These are phyloP conservation scores for Ochromonas danica DNA, from an alignment of 108 stramenopile species.

Conservation along the genomic window DNA sequence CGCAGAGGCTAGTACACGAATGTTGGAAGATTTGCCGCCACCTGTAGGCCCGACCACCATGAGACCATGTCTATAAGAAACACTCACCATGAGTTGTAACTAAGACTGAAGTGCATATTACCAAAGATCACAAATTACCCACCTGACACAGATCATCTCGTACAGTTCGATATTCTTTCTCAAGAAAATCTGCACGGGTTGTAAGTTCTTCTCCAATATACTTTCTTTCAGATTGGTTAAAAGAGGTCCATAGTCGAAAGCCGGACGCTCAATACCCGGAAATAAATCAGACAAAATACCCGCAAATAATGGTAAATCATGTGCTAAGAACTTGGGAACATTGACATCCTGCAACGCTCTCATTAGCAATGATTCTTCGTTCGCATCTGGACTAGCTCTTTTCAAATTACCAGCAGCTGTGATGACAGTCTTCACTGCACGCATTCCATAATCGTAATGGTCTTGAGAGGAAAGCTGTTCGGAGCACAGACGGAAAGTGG, in stretches of 20 bases:
- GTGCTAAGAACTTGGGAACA: slow-evolving; percentile 64
- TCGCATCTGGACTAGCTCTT: slow-evolving; percentile 52
- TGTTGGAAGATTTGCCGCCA: slow-evolving; percentile 58
- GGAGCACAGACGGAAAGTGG: slow-evolving; percentile 60
- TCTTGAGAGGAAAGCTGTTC: slow-evolving; percentile 68
- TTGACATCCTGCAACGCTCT: slow-evolving; percentile 63
- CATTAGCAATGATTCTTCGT: slow-evolving; percentile 62
- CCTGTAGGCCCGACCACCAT: slow-evolving; percentile 66
- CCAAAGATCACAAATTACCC: not conserved
- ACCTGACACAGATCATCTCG: slow-evolving; percentile 62
- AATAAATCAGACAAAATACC: slow-evolving; percentile 65
- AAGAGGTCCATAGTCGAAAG: slow-evolving; percentile 59
- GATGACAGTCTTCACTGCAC: slow-evolving; percentile 56
- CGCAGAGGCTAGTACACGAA: slow-evolving; percentile 50
- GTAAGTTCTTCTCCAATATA: slow-evolving; percentile 49
- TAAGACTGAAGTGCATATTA: too few species aligned
- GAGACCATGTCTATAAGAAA: slow-evolving; percentile 58
- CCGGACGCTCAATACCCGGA: slow-evolving; percentile 55
- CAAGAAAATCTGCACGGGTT: slow-evolving; percentile 53
- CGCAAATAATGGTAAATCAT: slow-evolving; percentile 62
- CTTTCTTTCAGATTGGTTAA: slow-evolving; percentile 44
- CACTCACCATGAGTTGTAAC: too few species aligned
- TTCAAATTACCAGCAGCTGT: slow-evolving; percentile 57
- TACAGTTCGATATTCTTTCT: slow-evolving; percentile 58
- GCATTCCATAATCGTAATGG: slow-evolving; percentile 64